Base-by-base conservation (phyloP, 352 stramenopile genomes). In the Globisporangium mamillatum region DNA sequence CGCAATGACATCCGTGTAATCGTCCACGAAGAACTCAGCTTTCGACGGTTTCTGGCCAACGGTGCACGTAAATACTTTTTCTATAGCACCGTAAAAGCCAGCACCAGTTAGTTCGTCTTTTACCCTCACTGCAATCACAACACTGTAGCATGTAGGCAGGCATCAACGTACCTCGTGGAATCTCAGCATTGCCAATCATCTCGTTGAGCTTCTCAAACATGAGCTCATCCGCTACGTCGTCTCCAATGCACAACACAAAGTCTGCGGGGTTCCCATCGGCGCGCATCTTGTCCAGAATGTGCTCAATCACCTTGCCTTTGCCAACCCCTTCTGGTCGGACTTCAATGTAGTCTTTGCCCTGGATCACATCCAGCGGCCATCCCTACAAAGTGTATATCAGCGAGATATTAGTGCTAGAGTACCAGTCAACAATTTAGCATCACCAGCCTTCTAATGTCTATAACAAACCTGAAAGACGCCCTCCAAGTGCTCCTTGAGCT, bases 181-280 rank as follows among this genome's bases (percentile, higher is more conserved):
- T 63, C 25, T 81, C 72, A 16, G 66, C 32, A 7, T 72, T 76
- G 7, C 67, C 72, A 8, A 81, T 71, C 68, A 90, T 82, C 29
- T 79, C 76, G 14, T 91, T 80, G 7, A 93, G 63, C 20, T 89
- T 75, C 20, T 95, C 82, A 53, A 95, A 99, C 97, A 99, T 99
- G 62, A 98, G 90, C 76, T 99, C 98, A 69, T 99, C 98, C 12
- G 96, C 98, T 56, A 98, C 93, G 70, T 99, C 98, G 74, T 99
- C 98, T 34, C 98, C 98, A 53, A 99, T 86, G 24, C 93, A 96
- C n/a, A 99, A 70, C 10, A 98, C 85, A 82, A 99, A 99, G 60
- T 99, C 97, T 38, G 97, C 75, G 25, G 84, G 77, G 10, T 87
- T 89, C 22, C 76, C 82, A 48, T 92, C 85, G 1, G 63, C 66